Conservation (phyloP, 2,329 filamentous ascomycete species). For the Colletotrichum plurivorum region DNA sequence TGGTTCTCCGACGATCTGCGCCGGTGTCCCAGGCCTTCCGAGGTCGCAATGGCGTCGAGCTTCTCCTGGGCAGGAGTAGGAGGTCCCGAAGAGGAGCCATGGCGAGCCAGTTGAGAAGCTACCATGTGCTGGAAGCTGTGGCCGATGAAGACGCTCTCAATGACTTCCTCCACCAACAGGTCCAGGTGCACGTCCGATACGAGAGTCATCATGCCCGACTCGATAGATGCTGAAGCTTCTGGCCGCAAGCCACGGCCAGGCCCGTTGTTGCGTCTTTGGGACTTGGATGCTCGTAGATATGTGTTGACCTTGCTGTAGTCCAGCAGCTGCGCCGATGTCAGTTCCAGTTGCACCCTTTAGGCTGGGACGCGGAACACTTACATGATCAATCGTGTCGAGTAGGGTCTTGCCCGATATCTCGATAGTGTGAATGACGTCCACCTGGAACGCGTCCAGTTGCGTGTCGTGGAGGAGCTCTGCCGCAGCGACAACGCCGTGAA, state of each 20-base stretch:
- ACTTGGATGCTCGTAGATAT: slow-evolving; percentile 41
- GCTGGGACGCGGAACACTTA: slow-evolving; percentile 39
- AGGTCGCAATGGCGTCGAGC: slow-evolving; percentile 39
- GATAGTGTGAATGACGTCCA: slow-evolving; percentile 61
- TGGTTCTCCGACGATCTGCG: slow-evolving; percentile 27
- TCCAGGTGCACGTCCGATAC: slow-evolving; percentile 52
- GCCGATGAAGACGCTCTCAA: slow-evolving; percentile 56
- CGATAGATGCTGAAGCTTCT: slow-evolving; percentile 34
- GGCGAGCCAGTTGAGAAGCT: slow-evolving; percentile 47
- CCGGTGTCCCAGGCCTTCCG: slow-evolving; percentile 26
- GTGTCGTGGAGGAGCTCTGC: slow-evolving; percentile 65
- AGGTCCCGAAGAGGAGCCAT: slow-evolving; percentile 46
- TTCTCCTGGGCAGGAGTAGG: slow-evolving; percentile 39
- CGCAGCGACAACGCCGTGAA: slow-evolving; percentile 70
- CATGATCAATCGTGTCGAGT: slow-evolving; percentile 64
- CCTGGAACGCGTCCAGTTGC: slow-evolving; percentile 55
- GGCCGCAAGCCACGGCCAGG: slow-evolving; percentile 19
- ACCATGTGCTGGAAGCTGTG: slow-evolving; percentile 52
- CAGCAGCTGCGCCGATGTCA: slow-evolving; percentile 48
- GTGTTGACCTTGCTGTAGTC: slow-evolving; percentile 67
- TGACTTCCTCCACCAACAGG: slow-evolving; percentile 54
- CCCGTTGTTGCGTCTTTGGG: slow-evolving; percentile 42
- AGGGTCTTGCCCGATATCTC: slow-evolving; percentile 63
- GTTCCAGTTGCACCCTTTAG: background rate
- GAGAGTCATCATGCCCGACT: slow-evolving; percentile 47